These are phyloP conservation scores for Aspergillus candidus DNA, from an alignment of 2,329 filamentous ascomycete genomes.

Conservation along the genomic window DNA sequence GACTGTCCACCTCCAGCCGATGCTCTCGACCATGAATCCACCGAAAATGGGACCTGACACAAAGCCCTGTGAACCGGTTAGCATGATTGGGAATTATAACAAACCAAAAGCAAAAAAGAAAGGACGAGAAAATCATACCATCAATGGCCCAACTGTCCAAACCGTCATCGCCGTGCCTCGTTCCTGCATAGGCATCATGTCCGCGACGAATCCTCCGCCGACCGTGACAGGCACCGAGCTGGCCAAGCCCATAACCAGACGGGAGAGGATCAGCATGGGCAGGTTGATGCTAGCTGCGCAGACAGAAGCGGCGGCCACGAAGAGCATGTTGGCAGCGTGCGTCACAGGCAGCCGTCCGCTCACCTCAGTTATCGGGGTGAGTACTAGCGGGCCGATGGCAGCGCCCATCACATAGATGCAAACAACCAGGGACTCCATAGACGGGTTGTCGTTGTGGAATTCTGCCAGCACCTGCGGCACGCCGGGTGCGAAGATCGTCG, in stretches of 20 bases:
- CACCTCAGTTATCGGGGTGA: conserved; percentile 56
- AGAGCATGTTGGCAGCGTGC: conserved; percentile 51
- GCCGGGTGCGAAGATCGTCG: conserved; percentile 37
- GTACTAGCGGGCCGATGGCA: conserved; percentile 50
- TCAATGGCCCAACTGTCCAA: conserved; percentile 45
- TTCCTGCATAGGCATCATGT: conserved; percentile 44
- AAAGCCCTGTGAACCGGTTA: too few species aligned
- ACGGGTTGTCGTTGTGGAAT: conserved; percentile 36
- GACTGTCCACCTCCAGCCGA: conserved; percentile 49
- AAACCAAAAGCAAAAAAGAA: too few species aligned
- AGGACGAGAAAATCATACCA: conserved; percentile 23
- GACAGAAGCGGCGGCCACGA: conserved; percentile 57
- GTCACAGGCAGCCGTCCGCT: conserved; percentile 56
- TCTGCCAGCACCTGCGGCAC: conserved; percentile 36
- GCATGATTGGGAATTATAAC: too few species aligned
- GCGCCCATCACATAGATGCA: conserved; percentile 57
- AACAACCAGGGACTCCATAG: conserved; percentile 46
- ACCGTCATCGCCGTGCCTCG: conserved; percentile 47
- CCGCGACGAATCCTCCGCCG: conserved; percentile 48
- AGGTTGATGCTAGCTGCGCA: conserved; percentile 55
- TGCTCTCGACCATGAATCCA: conserved; percentile 27
- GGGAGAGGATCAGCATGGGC: conserved; percentile 48
- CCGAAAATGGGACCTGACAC: conserved; percentile 37
- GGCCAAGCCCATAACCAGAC: conserved; percentile 43
- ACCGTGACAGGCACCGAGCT: conserved; percentile 46